Evolutionary conservation across 192 early-diverging fungal species (phyloP).

Genomic region (Umbelopsis vinacea): DNA sequence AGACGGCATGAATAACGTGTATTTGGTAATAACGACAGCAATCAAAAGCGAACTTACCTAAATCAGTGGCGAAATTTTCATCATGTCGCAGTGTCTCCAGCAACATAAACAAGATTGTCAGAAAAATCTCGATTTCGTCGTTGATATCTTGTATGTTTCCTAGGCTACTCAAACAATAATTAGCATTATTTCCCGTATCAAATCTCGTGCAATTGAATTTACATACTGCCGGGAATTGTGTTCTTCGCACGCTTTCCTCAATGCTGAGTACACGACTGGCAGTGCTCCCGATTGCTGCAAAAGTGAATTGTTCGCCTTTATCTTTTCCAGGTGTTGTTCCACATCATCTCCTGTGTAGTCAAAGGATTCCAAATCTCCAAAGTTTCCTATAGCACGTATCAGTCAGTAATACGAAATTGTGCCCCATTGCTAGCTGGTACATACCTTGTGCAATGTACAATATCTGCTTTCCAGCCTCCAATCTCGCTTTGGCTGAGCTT

Average conservation of each 20-base stretch:
- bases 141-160: slow-evolving; percentile 30
- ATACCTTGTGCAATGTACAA: slow-evolving; percentile 74
- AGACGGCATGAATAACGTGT: neutral
- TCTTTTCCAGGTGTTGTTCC: slow-evolving; percentile 58
- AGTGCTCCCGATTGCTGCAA: slow-evolving; percentile 63
- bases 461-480: slow-evolving; percentile 57
- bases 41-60: slow-evolving; percentile 40
- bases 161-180: neutral
- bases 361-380: neutral
- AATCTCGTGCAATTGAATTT: neutral
- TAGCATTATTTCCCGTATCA: neutral
- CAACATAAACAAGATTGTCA: slow-evolving; percentile 70
- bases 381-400: neutral
- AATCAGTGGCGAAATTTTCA: slow-evolving; percentile 50
- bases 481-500: slow-evolving; percentile 47
- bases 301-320: slow-evolving; percentile 60
- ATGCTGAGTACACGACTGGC: slow-evolving; percentile 55
- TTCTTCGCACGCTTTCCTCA: slow-evolving; percentile 59
- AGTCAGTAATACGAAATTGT: no score
- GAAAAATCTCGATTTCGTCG: slow-evolving; percentile 50
- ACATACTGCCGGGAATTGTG: slow-evolving; percentile 48
- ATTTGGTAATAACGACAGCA: neutral
- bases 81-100: slow-evolving; percentile 57
- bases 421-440: neutral
- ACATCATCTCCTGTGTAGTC: slow-evolving; percentile 3